These are phyloP conservation scores for Suzukiozyma palmioleophila DNA, from an alignment of 1,139 yeast genomes.

Conservation along the genomic window DNA sequence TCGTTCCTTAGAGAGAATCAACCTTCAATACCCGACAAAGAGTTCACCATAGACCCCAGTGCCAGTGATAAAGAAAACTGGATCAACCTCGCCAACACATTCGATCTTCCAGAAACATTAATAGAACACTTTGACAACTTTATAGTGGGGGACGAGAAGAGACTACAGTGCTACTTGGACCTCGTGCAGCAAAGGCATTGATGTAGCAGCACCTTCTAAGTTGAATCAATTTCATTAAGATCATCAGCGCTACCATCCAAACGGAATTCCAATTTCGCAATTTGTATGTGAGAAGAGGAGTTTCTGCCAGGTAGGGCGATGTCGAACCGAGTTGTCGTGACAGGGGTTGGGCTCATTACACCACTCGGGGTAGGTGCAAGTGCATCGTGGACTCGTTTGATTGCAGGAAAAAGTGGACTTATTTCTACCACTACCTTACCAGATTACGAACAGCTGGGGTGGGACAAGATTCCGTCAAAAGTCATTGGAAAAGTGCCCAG, in stretches of 20 bases:
- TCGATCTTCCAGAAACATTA: conserved; percentile 18
- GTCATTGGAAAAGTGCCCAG: conserved; percentile 72
- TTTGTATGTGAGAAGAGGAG: neutral
- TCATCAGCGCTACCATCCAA: too few species aligned
- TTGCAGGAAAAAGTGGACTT: conserved; percentile 52
- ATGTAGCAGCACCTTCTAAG: too few species aligned
- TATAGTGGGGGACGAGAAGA: conserved; percentile 40
- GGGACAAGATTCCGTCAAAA: conserved; percentile 62
- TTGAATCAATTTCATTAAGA: too few species aligned
- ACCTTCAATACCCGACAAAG: conserved; percentile 4
- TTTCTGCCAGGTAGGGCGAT: conserved; percentile 9
- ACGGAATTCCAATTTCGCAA: neutral
- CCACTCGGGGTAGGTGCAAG: conserved; percentile 76
- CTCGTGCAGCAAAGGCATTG: neutral
- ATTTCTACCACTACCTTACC: conserved; percentile 49
- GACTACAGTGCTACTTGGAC: conserved; percentile 26
- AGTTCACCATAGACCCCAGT: neutral
- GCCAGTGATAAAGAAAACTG: conserved; percentile 18
- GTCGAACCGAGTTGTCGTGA: conserved; percentile 69
- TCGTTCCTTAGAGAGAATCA: conserved; percentile 10
- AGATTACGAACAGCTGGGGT: conserved; percentile 40
- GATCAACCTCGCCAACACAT: conserved; percentile 22
- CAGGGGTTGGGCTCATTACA: conserved; percentile 83
- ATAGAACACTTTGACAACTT: conserved; percentile 32
- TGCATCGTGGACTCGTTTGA: conserved; percentile 49